phyloP scores from a whole-genome alignment of 352 stramenopile genomes.

The Pythium angustatum region DNA sequence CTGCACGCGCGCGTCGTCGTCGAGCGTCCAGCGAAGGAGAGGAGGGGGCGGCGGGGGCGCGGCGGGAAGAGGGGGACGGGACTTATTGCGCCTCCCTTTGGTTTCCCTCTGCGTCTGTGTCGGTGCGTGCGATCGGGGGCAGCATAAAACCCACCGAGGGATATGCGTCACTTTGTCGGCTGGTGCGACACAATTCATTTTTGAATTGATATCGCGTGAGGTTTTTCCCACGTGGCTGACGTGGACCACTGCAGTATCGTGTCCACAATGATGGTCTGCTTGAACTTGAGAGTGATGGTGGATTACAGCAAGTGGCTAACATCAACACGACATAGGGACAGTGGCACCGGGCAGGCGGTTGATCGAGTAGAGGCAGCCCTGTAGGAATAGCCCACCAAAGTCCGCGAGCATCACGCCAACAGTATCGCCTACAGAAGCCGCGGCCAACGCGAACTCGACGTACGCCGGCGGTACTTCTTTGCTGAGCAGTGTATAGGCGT shows the following conservation, averaged over 20 bases:
- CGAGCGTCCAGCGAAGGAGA: not conserved
- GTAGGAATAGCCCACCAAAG: constrained; percentile 85
- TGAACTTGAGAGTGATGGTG: constrained; percentile 7
- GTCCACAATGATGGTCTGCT: constrained; percentile 13
- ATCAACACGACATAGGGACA: constrained; percentile 56
- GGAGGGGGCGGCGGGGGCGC: not conserved
- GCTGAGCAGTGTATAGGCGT: constrained; percentile 90
- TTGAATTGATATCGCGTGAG: constrained; percentile 24
- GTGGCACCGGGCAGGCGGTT: constrained; percentile 68
- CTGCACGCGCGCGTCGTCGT: no score
- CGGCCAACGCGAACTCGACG: constrained; percentile 87
- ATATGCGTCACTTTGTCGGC: constrained; percentile 1
- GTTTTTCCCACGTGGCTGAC: constrained; percentile 4
- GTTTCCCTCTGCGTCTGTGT: constrained; percentile 25
- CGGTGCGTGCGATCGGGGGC: constrained; percentile 4
- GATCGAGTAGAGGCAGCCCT: constrained; percentile 91
- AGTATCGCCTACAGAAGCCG: constrained; percentile 89
- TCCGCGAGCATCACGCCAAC: constrained; percentile 91
- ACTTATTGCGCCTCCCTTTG: not conserved
- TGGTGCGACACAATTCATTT: constrained; percentile 27
- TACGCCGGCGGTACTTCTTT: constrained; percentile 66
- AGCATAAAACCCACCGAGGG: constrained; percentile 28
- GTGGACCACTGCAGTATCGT: constrained; percentile 18
- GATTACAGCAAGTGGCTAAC: no score
- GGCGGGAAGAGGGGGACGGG: not conserved